A percentile compares a stretch with the other conserved stretches of the same genome.
Evolutionary conservation across 257 asterid species (phyloP).

Genomic region (Nicotiana tomentosiformis): DNA sequence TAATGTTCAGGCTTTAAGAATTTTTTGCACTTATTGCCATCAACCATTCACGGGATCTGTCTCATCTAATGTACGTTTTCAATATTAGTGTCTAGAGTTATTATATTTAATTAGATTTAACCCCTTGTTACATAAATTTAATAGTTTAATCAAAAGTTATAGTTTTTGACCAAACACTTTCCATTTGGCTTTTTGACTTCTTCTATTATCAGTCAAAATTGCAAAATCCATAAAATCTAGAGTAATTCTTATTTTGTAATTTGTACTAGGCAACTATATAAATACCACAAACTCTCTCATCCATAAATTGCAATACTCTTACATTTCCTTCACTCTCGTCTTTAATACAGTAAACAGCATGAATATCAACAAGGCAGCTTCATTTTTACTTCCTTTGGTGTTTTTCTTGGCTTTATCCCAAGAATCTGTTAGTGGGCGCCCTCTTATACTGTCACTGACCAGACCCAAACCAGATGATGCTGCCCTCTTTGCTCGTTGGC

Average conservation of each 20-base stretch:
- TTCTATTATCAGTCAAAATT: not conserved
- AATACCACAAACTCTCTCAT: not conserved
- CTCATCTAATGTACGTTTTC: too few species aligned
- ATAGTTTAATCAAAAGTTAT: too few species aligned
- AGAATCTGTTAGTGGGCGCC: constrained; percentile 43
- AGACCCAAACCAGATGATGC: constrained; percentile 58
- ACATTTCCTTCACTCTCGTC: not conserved
- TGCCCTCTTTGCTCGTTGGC: constrained; percentile 82
- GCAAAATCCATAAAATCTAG: not conserved
- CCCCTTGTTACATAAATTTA: too few species aligned
- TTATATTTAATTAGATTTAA: too few species aligned
- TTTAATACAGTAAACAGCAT: not conserved
- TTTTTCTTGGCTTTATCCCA: constrained; percentile 22
- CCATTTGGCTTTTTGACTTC: not conserved
- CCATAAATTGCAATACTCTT: not conserved
- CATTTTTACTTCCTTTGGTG: constrained; percentile 13
- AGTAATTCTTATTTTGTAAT: not conserved
- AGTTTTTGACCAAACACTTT: too few species aligned
- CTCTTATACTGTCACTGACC: constrained; percentile 22
- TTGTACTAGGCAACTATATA: not conserved
- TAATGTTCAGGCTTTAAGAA: too few species aligned
- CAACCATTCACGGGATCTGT: too few species aligned
- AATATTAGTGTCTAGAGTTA: too few species aligned
- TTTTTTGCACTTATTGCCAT: too few species aligned
- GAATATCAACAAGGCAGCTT: constrained; percentile 12